A percentile compares a stretch with the other conserved stretches of the same genome.
Evolutionary conservation across 192 early-diverging fungal species (phyloP).

Genomic region (Coemansia nantahalensis): DNA sequence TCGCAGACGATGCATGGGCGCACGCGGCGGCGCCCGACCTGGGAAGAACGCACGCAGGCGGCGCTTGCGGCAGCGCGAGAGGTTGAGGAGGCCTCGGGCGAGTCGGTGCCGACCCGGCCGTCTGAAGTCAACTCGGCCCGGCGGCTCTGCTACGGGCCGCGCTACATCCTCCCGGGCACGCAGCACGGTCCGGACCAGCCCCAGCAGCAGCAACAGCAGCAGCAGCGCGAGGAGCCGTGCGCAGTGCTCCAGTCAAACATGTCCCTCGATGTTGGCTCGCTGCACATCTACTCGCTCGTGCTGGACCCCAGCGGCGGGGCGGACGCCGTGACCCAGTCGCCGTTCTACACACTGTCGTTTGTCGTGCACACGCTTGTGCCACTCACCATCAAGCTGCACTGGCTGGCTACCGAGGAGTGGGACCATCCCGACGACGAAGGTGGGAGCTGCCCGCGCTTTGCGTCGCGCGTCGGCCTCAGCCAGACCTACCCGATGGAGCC

Average conservation of each 20-base stretch:
- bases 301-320: conserved; percentile 13
- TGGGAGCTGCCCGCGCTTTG: conserved; percentile 23
- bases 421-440: conserved; percentile 7
- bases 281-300: conserved; percentile 38
- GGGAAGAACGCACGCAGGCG: conserved; percentile 44
- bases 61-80: conserved; percentile 48
- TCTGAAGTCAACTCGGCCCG: conserved; percentile 43
- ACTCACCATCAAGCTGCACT: conserved; percentile 30
- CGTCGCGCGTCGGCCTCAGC: conserved; percentile 26
- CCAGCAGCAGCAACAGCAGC: conserved; percentile 26
- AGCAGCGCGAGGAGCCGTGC: conserved; percentile 41
- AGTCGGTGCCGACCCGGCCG: conserved; percentile 47
- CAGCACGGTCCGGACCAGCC: conserved; percentile 8
- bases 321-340: conserved; percentile 24
- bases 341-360: conserved; percentile 38
- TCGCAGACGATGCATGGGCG: conserved; percentile 29
- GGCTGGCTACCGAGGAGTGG: conserved; percentile 48
- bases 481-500: conserved; percentile 27
- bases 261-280: conserved; percentile 24
- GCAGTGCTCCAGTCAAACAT: conserved; percentile 35
- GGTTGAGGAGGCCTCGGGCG: conserved; percentile 43
- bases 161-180: conserved; percentile 36
- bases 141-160: conserved; percentile 45
- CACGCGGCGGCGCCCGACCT: conserved; percentile 32
- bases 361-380: conserved; percentile 40